These are phyloP conservation scores for Liquidambar formosana DNA, from an alignment of 164 flowering plant genomes.

Conservation along the genomic window DNA sequence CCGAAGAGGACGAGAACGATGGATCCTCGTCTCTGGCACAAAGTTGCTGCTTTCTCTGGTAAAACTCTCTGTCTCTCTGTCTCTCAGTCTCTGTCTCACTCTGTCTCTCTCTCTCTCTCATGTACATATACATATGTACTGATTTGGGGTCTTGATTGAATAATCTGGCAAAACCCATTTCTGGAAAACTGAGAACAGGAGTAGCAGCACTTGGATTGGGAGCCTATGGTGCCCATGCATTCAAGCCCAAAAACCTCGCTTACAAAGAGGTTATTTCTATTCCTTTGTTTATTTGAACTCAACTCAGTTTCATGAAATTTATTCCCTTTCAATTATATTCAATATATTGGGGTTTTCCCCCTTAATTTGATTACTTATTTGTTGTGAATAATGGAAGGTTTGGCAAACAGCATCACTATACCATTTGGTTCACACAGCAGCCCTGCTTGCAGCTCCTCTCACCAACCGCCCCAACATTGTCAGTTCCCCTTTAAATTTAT, in stretches of 20 bases:
- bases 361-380: slow-evolving; percentile 4
- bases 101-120: slow-evolving; percentile 2
- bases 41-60: slow-evolving; percentile 85
- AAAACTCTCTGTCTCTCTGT: slow-evolving; percentile 6
- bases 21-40: slow-evolving; percentile 83
- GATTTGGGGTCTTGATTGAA: slow-evolving; percentile 3
- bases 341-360: neutral
- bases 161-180: neutral
- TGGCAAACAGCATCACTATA: slow-evolving; percentile 94
- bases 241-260: slow-evolving; percentile 77
- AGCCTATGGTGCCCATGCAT: slow-evolving; percentile 81
- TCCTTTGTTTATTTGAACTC: neutral
- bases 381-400: slow-evolving; percentile 47
- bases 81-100: neutral
- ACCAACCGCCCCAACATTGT: slow-evolving; percentile 73
- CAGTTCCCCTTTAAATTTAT: slow-evolving; percentile 22
- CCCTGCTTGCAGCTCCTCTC: slow-evolving; percentile 78
- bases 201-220: slow-evolving; percentile 88
- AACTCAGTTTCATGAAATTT: neutral
- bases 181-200: slow-evolving; percentile 42
- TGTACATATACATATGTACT: neutral
- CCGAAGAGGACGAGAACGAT: slow-evolving; percentile 20
- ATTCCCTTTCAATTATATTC: neutral
- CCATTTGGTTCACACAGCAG: slow-evolving; percentile 93
- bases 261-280: slow-evolving; percentile 67